Base-by-base conservation (phyloP, 169 alveolate species). In the Perkinsus marinus region DNA sequence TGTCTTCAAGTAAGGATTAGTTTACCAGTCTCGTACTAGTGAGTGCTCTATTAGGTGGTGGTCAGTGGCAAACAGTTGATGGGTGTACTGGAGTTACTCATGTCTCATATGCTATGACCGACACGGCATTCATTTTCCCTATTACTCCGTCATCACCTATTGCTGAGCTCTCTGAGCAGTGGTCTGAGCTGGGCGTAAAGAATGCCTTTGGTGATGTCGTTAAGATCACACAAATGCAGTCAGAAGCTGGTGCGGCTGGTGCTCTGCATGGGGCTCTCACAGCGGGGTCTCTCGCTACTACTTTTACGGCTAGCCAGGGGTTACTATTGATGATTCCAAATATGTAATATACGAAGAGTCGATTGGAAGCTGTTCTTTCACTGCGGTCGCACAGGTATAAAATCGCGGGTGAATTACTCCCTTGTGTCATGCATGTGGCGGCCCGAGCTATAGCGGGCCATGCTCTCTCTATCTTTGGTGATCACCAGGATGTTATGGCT, bases 201-300 rank as follows among this genome's bases (percentile, higher is more conserved):
- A 94, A 94, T 89, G 91, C 93, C 90, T 94, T 90, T 47, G 96
- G 94, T 16, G 95, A 94, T 43, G 94, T 90, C 68, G 93, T 94
- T 37, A 92, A 94, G 0, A 94, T 93, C 39, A 93, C 93, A 46
- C 95, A 94, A 92, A 94, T 94, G 96, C 96, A 94, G 79, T 91
- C 94, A 41, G 96, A 94, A 38, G 94, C 93, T 43, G 96, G 96
- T 22, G 94, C 96, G 7, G 96, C 96, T 9, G 96, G 96, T 0
- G 96, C 95, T 30, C 79, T 94, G 43, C 96, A 94, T 68, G 96
- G 96, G 26, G 90, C 95, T 90, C 68, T 94, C 39, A 92, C 93
- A 39, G 94, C 94, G 0, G 96, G 96, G 0, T 93, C 95, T 26
- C 91, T 93, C 19, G 37, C 93, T 68, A 94, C 96, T 39, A 93